These are phyloP conservation scores for Pelargonium fulgidum DNA, from an alignment of 441 rosid genomes.

Conservation along the genomic window DNA sequence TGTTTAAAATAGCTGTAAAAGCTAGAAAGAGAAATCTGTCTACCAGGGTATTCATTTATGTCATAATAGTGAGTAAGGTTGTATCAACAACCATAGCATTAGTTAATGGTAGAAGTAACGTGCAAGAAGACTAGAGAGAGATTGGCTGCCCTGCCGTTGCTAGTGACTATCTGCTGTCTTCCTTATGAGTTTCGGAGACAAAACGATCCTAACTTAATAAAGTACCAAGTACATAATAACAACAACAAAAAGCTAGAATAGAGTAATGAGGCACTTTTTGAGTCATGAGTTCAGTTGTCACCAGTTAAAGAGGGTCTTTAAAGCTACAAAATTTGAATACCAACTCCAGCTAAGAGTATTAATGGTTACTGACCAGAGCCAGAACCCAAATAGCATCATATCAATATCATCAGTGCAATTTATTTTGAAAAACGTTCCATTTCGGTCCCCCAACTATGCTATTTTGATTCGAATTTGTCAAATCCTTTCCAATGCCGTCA, in stretches of 20 bases:
- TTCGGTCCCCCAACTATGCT: background rate
- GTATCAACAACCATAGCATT: background rate
- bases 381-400: background rate
- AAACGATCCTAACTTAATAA: background rate
- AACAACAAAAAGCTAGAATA: background rate
- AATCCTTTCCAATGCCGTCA: no score
- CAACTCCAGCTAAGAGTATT: conserved; percentile 4
- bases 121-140: background rate
- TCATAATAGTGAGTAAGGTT: background rate
- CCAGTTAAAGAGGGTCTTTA: conserved; percentile 2
- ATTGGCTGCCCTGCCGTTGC: background rate
- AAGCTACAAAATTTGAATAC: background rate
- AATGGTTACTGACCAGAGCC: conserved; percentile 2
- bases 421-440: background rate
- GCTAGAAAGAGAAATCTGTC: background rate
- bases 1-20: no score
- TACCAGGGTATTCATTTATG: background rate
- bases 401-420: background rate
- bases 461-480: no score
- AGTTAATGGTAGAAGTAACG: background rate
- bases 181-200: background rate
- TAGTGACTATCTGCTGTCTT: background rate
- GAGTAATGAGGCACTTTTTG: background rate
- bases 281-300: background rate
- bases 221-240: background rate